phyloP scores from a whole-genome alignment of 2,329 filamentous ascomycete species.

The Colletotrichum cordylinicola region DNA sequence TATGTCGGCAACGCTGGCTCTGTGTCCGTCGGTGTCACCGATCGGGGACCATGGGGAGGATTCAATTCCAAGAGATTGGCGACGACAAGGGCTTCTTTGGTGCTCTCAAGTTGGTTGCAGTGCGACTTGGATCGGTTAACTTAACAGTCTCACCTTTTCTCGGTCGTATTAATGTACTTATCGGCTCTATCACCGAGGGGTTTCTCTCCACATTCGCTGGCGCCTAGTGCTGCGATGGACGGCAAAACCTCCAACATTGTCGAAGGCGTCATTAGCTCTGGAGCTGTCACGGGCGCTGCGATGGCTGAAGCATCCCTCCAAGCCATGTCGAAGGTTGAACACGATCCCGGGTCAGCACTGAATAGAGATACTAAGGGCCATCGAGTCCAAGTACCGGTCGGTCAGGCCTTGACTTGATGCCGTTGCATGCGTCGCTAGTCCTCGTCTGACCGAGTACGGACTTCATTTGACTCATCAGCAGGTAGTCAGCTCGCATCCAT shows the following conservation, averaged over 20 bases:
- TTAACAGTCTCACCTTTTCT: not conserved
- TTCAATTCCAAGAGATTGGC: too few relatives aligned
- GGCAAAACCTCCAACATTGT: not conserved
- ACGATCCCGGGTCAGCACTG: not conserved
- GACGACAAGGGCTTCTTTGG: not conserved
- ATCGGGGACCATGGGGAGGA: not conserved
- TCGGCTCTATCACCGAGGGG: not conserved
- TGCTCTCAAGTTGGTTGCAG: not conserved
- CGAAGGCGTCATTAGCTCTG: not conserved
- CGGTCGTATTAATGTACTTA: not conserved
- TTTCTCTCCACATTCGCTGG: not conserved
- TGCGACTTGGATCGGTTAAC: not conserved
- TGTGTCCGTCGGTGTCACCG: conserved; percentile 27
- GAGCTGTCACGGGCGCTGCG: not conserved
- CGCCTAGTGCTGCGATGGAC: not conserved
- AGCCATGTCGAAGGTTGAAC: not conserved
- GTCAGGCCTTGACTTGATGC: not conserved
- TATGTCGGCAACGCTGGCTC: conserved; percentile 1
- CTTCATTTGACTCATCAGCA: not conserved
- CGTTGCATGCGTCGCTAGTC: not conserved
- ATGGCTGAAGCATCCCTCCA: not conserved
- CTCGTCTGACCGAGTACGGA: not conserved
- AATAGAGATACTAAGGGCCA: not conserved
- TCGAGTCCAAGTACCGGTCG: not conserved
- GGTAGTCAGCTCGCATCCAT: not conserved